phyloP scores from a whole-genome alignment of 139 green algal genomes.

The Micromonas pusilla region DNA sequence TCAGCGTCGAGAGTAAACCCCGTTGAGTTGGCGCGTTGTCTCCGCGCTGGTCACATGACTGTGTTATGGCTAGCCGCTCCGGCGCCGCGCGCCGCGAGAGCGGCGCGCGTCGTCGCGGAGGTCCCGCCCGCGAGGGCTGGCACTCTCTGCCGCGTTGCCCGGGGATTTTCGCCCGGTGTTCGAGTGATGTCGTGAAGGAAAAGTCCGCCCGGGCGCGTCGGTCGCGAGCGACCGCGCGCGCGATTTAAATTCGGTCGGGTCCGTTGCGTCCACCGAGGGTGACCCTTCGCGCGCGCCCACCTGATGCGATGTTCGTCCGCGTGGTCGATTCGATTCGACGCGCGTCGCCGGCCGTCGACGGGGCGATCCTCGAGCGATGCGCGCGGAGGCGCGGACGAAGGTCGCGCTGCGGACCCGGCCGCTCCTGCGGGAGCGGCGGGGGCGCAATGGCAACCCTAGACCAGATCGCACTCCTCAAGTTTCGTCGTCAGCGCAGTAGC shows the following conservation, averaged over 20 bases:
- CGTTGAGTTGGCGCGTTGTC: constrained; percentile 82
- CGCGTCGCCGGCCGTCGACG: no score
- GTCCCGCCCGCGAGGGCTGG: constrained; percentile 80
- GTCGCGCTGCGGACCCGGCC: no score
- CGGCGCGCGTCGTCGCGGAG: constrained; percentile 37
- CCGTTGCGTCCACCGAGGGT: neutral
- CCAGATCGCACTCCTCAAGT: no score
- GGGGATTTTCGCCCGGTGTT: constrained; percentile 95
- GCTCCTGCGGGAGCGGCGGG: no score
- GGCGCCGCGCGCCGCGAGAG: constrained; percentile 33
- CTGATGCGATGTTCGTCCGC: no score
- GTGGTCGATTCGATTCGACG: no score
- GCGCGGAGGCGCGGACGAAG: no score
- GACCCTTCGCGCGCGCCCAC: neutral
- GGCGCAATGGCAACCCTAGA: no score
- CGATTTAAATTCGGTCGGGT: neutral
- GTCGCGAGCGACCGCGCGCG: no score
- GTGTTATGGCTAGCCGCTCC: constrained; percentile 91
- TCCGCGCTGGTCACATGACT: constrained; percentile 93
- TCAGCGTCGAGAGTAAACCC: constrained; percentile 96
- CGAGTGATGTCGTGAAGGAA: neutral
- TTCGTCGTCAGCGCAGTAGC: no score
- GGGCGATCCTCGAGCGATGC: no score
- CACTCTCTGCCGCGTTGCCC: constrained; percentile 92
- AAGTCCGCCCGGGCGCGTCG: neutral